Percentiles rank a stretch among this genome's conserved stretches.
Conservation (phyloP, 2,329 filamentous ascomycete species). For the Fusarium albosuccineum region DNA sequence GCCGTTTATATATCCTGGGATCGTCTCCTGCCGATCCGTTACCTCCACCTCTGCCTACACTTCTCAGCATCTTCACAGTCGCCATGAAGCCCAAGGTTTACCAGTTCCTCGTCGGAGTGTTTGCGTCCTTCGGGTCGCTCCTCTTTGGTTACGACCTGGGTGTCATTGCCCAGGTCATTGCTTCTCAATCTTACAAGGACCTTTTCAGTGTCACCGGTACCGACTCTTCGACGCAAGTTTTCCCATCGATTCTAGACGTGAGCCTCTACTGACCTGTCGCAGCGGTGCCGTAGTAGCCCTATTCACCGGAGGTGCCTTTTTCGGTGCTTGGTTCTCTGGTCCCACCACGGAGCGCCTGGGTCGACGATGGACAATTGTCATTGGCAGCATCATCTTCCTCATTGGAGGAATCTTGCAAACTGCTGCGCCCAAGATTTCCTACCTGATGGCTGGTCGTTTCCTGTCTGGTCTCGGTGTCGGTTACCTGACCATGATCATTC, state of each 20-base stretch:
- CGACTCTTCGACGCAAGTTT: slow-evolving; percentile 19
- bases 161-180: slow-evolving; percentile 15
- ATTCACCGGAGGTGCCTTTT: slow-evolving; percentile 29
- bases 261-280: background rate
- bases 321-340: slow-evolving; percentile 18
- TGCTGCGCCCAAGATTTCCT: slow-evolving; percentile 68
- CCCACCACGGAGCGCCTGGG: slow-evolving; percentile 67
- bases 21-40: too few relatives aligned
- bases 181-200: background rate
- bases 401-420: slow-evolving; percentile 81
- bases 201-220: slow-evolving; percentile 14
- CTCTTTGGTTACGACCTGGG: slow-evolving; percentile 69
- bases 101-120: slow-evolving; percentile 66
- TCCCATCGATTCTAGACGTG: background rate
- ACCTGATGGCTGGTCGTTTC: slow-evolving; percentile 78
- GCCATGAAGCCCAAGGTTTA: slow-evolving; percentile 53
- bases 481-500: slow-evolving; percentile 53
- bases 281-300: slow-evolving; percentile 25
- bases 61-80: too few relatives aligned
- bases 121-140: slow-evolving; percentile 68
- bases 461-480: slow-evolving; percentile 73
- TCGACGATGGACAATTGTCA: slow-evolving; percentile 76
- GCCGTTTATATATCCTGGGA: too few relatives aligned
- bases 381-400: slow-evolving; percentile 77
- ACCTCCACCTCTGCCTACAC: too few relatives aligned